Base-by-base conservation (phyloP, 2,329 filamentous ascomycete genomes). In the Claviceps humidiphila region DNA sequence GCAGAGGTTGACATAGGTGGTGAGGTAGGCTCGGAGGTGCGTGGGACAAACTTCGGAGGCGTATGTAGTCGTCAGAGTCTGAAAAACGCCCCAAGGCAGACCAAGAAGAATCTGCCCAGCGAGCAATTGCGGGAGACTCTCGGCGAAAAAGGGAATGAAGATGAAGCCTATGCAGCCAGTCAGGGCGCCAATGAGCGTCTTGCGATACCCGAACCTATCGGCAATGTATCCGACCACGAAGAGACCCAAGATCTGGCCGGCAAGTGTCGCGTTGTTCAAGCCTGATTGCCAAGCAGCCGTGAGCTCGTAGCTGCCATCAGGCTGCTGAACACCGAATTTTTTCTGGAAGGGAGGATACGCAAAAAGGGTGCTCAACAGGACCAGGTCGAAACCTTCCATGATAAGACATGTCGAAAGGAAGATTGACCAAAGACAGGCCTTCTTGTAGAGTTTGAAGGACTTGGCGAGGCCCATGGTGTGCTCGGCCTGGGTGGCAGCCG, bases 221-320 rank as follows among this genome's bases (percentile, higher is more conserved):
- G 72, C 68, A 6, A 77, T 60, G 53, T 70, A 65, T 14, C 76
- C 77, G 53, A 71, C 74, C 50, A 73, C 34, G 50, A 76, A 68
- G 2, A 77, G 67, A 1, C 77, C 77, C 1, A 78, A 42, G 22
- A 80, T 74, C 52, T 73, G 67, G 11, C 77, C 77, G 2, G 68
- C 68, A 5, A 71, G 65, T 0, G 71, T 67, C 9, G 70, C 75
- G 45, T 76, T 77, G 43, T 67, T 69, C 3, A 80, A 63, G 6
- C 70, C 74, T 2, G 74, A 69, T 59, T 78, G 76, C 77, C 77
- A 80, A 0, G 69, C 63, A 1, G 73, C 71, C 1, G 71, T 69
- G 47, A 80, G 61, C 53, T 76, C 63, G 54, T 75, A 75, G 0
- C 57, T 62, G 1, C 68, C 71, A 30, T 72, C 59, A 1, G 61